phyloP scores from a whole-genome alignment of 1,284 basidiomycete species.

The Coniophora puteana region DNA sequence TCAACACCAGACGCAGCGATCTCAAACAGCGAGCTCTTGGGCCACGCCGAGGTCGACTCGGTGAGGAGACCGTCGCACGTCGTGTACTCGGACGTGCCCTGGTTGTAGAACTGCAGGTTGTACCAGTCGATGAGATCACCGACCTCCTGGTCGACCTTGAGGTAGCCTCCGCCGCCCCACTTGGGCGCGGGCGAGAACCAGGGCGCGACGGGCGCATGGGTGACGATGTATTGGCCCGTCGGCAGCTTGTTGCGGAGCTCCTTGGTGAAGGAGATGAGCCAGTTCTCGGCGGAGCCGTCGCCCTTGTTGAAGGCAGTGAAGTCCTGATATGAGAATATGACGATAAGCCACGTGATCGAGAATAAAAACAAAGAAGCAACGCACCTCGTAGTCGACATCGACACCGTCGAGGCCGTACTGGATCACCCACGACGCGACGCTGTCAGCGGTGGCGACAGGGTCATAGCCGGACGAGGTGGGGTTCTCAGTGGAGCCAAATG shows the following conservation, averaged over 20 bases:
- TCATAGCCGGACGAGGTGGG: constrained; percentile 39
- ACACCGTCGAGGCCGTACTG: constrained; percentile 45
- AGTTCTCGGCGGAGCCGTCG: constrained; percentile 32
- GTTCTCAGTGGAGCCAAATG: constrained; percentile 34
- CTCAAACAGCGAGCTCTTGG: constrained; percentile 48
- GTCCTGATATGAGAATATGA: constrained; percentile 32
- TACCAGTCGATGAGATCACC: constrained; percentile 49
- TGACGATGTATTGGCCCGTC: constrained; percentile 26
- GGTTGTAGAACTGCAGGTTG: neutral
- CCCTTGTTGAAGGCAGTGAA: constrained; percentile 38
- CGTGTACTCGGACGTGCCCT: constrained; percentile 19
- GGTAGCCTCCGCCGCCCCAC: constrained; percentile 42
- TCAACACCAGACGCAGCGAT: constrained; percentile 54
- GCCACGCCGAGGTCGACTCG: constrained; percentile 37
- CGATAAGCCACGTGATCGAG: no score
- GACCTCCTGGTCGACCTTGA: constrained; percentile 47
- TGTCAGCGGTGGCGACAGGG: constrained; percentile 36
- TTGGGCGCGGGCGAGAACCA: constrained; percentile 1
- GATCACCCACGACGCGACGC: constrained; percentile 42
- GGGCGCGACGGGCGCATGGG: constrained; percentile 21
- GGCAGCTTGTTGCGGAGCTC: constrained; percentile 25
- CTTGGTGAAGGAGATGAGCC: constrained; percentile 38
- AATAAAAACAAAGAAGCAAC: constrained; percentile 1
- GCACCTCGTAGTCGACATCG: constrained; percentile 50
- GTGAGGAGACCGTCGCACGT: constrained; percentile 41